Conservation (phyloP, 164 flowering plant species). For the Nelumbo lutea region DNA sequence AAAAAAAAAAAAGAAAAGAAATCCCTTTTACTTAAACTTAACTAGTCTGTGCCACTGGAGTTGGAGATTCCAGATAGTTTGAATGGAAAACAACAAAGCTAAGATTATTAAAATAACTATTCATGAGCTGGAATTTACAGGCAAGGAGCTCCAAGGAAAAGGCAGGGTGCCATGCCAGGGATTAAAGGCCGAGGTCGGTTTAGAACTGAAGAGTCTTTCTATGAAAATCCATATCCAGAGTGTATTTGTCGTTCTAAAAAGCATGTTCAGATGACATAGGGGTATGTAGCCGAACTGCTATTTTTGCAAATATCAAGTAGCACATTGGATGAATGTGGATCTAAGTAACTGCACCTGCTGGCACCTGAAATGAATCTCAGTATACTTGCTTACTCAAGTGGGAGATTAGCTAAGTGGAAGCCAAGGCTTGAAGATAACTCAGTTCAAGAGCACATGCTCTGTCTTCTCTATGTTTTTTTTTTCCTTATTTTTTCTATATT, state of each 20-base stretch:
- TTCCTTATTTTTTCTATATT: too few species aligned
- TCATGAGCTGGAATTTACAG: constrained; percentile 27
- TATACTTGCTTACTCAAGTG: neutral
- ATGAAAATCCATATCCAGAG: constrained; percentile 87
- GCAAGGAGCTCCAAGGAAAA: constrained; percentile 79
- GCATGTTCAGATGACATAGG: constrained; percentile 1
- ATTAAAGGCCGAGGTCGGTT: constrained; percentile 77
- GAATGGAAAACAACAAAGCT: too few species aligned
- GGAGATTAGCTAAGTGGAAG: neutral
- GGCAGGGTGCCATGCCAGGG: constrained; percentile 59
- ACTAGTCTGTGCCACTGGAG: too few species aligned
- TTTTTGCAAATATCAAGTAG: neutral
- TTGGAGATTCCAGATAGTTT: neutral
- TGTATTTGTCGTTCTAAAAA: constrained; percentile 58
- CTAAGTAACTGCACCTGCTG: neutral
- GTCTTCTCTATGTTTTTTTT: too few species aligned
- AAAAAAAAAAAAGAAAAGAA: too few species aligned
- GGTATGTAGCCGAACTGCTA: neutral
- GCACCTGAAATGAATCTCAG: neutral
- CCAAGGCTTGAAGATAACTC: too few species aligned
- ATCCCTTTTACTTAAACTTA: too few species aligned
- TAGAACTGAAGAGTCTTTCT: constrained; percentile 85
- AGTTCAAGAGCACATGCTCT: too few species aligned
- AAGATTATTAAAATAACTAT: neutral
- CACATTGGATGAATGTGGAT: neutral